Percentiles rank a stretch among this genome's conserved stretches.
Conservation (phyloP, 23 red algal species). For the Pyropia yezoensis region DNA sequence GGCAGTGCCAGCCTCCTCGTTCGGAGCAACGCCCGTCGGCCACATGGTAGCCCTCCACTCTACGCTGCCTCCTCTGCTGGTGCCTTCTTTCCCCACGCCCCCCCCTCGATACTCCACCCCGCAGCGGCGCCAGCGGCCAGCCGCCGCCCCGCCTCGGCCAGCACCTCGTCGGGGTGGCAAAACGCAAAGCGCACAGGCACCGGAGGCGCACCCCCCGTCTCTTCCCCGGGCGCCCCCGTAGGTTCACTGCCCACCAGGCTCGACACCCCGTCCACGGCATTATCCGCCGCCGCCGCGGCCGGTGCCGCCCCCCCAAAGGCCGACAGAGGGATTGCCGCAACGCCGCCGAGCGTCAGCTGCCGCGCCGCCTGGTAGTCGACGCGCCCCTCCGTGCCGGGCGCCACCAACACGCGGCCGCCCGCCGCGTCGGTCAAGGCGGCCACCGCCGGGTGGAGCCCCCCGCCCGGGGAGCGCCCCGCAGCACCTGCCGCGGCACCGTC, state of each 20-base stretch:
- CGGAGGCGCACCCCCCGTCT: not conserved
- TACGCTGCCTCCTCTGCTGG: too few species aligned
- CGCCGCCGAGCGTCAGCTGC: conserved; percentile 29
- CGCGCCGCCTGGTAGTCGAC: conserved; percentile 81
- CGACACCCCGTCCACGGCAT: too few species aligned
- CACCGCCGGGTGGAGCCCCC: conserved; percentile 22
- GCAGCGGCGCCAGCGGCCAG: conserved; percentile 1
- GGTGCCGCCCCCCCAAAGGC: conserved; percentile 45
- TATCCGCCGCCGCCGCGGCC: conserved; percentile 8
- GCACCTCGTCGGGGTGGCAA: conserved; percentile 72
- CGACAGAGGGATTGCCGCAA: conserved; percentile 69
- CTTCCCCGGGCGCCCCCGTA: conserved; percentile 6
- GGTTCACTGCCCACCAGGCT: not conserved
- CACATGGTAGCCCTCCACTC: too few species aligned
- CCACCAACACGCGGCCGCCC: conserved; percentile 45
- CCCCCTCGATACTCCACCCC: too few species aligned
- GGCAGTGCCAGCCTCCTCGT: too few species aligned
- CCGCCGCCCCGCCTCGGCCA: conserved; percentile 46
- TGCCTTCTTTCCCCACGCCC: too few species aligned
- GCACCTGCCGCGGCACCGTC: conserved; percentile 14
- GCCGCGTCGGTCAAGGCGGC: conserved; percentile 6
- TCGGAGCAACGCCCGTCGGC: too few species aligned
- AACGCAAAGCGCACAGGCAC: conserved; percentile 77
- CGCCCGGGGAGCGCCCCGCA: not conserved
- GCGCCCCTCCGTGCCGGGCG: conserved; percentile 36